Evolutionary conservation across 495 filamentous ascomycete species (phyloP).

Genomic region (Xylaria bambusicola): DNA sequence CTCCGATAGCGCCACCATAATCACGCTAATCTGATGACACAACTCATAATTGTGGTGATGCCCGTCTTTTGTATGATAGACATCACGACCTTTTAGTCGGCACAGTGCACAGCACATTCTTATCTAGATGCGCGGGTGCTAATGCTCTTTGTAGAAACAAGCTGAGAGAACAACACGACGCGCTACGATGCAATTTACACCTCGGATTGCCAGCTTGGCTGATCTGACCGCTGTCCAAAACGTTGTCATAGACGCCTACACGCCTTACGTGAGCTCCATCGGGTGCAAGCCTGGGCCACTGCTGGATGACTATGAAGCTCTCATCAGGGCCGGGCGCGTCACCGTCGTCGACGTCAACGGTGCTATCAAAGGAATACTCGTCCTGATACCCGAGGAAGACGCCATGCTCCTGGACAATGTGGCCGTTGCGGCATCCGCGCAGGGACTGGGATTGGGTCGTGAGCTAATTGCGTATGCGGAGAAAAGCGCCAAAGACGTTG

Average conservation of each 20-base stretch:
- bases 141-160: not conserved
- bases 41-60: too few species aligned
- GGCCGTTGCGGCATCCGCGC: conserved; percentile 8
- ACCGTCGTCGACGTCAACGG: conserved; percentile 3
- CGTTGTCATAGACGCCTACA: conserved; percentile 9
- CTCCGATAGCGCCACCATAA: too few species aligned
- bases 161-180: not conserved
- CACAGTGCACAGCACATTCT: too few species aligned
- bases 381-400: not conserved
- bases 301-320: conserved; percentile 8
- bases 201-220: not conserved
- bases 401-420: conserved; percentile 12
- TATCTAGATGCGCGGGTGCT: not conserved
- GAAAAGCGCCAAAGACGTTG: not conserved
- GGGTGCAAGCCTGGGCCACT: conserved; percentile 7
- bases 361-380: not conserved
- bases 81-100: too few species aligned
- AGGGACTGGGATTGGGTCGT: conserved; percentile 4
- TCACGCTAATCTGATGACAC: too few species aligned
- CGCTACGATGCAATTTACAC: not conserved
- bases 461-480: conserved; percentile 1
- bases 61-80: too few species aligned
- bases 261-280: conserved; percentile 2
- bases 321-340: not conserved
- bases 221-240: conserved; percentile 1